Evolutionary conservation across 805 yeast species (phyloP).

Genomic region (Kodamaea sagamina): DNA sequence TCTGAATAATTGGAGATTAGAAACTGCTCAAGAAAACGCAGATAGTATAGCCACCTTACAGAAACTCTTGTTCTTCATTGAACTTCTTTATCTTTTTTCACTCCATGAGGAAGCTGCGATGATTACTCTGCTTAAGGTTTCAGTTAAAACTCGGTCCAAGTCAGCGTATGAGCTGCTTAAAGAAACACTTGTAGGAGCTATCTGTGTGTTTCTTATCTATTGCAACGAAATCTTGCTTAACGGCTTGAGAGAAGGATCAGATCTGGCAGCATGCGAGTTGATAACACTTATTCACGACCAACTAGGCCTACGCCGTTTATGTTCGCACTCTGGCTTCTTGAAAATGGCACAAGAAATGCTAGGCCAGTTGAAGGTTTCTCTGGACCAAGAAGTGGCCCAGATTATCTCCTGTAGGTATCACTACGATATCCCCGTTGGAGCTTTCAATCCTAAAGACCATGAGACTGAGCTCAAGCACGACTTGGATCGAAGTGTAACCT

Average conservation of each 20-base stretch:
- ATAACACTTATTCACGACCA: constrained; percentile 69
- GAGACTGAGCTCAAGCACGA: constrained; percentile 32
- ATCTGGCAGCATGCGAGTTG: constrained; percentile 38
- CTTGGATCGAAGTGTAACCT: constrained; percentile 32
- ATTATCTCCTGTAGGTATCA: constrained; percentile 79
- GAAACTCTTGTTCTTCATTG: constrained; percentile 33
- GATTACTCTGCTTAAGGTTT: constrained; percentile 36
- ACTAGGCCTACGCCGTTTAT: constrained; percentile 66
- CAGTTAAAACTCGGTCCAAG: constrained; percentile 46
- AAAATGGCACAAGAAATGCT: constrained; percentile 57
- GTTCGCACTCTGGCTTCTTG: constrained; percentile 65
- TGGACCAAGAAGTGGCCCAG: constrained; percentile 72
- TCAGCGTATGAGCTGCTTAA: constrained; percentile 48
- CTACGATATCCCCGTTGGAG: constrained; percentile 57
- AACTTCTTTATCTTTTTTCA: constrained; percentile 50
- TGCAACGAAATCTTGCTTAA: constrained; percentile 21
- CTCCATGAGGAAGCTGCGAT: constrained; percentile 54
- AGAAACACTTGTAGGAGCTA: constrained; percentile 43
- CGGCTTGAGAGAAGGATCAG: too few species aligned
- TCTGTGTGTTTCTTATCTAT: constrained; percentile 42
- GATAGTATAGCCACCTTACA: constrained; percentile 15
- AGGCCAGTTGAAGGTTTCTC: constrained; percentile 44
- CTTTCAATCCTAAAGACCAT: constrained; percentile 69
- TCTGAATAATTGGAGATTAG: constrained; percentile 35
- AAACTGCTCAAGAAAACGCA: constrained; percentile 14